A percentile compares a stretch with the other conserved stretches of the same genome.
Evolutionary conservation across 2,329 filamentous ascomycete genomes (phyloP).

Genomic region (Diaporthe capsici): DNA sequence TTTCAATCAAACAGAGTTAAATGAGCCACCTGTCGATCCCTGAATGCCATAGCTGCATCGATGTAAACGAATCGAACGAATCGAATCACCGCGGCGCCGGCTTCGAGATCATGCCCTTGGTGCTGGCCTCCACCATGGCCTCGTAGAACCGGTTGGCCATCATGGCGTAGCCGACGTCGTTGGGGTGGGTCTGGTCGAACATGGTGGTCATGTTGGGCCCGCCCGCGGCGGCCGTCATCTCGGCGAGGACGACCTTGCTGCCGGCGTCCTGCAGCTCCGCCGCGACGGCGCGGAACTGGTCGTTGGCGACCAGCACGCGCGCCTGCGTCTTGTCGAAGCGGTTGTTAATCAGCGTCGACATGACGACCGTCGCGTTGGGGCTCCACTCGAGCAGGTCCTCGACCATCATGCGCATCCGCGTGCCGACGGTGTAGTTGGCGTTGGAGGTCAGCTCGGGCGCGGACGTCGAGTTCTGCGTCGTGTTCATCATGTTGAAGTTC

Average conservation of each 20-base stretch:
- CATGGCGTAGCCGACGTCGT: constrained; percentile 56
- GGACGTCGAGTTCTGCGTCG: background rate
- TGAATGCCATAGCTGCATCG: background rate
- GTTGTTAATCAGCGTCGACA: constrained; percentile 56
- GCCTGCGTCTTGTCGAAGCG: constrained; percentile 38
- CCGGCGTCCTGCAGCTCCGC: constrained; percentile 47
- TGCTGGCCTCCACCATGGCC: constrained; percentile 48
- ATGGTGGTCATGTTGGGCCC: constrained; percentile 50
- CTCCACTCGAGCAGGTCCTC: constrained; percentile 52
- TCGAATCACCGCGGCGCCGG: constrained; percentile 41
- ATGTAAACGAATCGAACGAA: no score
- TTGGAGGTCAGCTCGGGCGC: constrained; percentile 33
- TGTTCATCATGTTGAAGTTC: constrained; percentile 47
- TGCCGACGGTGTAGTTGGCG: constrained; percentile 44
- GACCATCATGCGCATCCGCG: constrained; percentile 54
- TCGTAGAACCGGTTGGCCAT: constrained; percentile 57
- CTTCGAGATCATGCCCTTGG: constrained; percentile 45
- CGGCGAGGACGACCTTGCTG: constrained; percentile 55
- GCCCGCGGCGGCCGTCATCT: constrained; percentile 54
- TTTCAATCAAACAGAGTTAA: constrained; percentile 20
- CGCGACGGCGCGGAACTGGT: constrained; percentile 50
- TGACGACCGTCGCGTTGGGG: constrained; percentile 52
- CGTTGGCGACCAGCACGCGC: constrained; percentile 53
- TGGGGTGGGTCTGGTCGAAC: constrained; percentile 56
- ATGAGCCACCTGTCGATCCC: constrained; percentile 19